A percentile compares a stretch with the other conserved stretches of the same genome.
Conservation (phyloP, 2,329 filamentous ascomycete species). For the Fusarium poae region DNA sequence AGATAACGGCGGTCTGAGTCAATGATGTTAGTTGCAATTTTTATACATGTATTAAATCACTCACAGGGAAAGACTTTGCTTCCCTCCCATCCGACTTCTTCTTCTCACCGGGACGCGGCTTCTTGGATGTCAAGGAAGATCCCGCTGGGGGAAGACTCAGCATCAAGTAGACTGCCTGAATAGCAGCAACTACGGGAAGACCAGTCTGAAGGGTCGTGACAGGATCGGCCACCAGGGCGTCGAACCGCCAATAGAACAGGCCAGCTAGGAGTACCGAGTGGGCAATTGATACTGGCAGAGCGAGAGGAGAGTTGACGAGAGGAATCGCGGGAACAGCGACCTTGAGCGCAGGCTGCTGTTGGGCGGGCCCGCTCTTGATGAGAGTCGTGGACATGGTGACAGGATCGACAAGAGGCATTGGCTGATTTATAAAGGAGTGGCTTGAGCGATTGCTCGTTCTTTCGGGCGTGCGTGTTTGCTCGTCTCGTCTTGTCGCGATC, state of each 20-base stretch:
- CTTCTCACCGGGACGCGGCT: conserved; percentile 65
- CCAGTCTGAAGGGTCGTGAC: conserved; percentile 71
- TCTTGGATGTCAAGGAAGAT: conserved; percentile 60
- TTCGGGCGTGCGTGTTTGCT: conserved; percentile 12
- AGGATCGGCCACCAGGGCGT: conserved; percentile 76
- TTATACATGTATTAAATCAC: conserved; percentile 35
- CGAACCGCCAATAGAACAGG: conserved; percentile 74
- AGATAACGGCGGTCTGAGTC: conserved; percentile 60
- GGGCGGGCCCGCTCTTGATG: conserved; percentile 50
- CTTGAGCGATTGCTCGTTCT: conserved; percentile 35
- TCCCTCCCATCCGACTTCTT: conserved; percentile 64
- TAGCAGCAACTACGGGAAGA: conserved; percentile 70
- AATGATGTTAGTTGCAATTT: conserved; percentile 19
- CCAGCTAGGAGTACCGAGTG: conserved; percentile 77
- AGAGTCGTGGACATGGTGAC: conserved; percentile 57
- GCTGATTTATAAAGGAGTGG: conserved; percentile 26
- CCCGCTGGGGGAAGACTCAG: conserved; percentile 74
- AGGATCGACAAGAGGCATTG: conserved; percentile 54
- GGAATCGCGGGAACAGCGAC: conserved; percentile 55
- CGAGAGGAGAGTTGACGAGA: conserved; percentile 54
- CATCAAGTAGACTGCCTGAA: conserved; percentile 75
- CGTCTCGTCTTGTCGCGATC: conserved; percentile 37
- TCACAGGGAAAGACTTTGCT: conserved; percentile 62
- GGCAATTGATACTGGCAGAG: conserved; percentile 69
- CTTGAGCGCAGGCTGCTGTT: conserved; percentile 47